phyloP scores from a whole-genome alignment of 1,284 basidiomycete genomes.

The Abortiporus biennis region DNA sequence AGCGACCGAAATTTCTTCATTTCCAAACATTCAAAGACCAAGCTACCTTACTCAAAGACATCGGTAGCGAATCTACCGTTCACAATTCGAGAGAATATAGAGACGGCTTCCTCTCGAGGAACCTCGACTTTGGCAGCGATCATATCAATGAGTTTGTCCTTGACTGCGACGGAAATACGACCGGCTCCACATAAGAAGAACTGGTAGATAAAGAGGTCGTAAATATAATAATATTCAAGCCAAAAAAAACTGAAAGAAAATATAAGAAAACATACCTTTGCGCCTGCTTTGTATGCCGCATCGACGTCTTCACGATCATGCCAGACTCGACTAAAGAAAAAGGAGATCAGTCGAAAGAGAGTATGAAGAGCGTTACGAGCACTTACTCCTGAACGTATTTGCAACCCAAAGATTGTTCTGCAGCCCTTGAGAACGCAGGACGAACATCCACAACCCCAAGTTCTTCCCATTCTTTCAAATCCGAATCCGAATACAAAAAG shows the following conservation, averaged over 20 bases:
- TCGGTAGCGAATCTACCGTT: constrained; percentile 37
- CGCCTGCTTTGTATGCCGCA: constrained; percentile 28
- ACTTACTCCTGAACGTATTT: constrained; percentile 48
- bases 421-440: constrained; percentile 38
- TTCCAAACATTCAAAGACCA: background rate
- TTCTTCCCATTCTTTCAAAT: constrained; percentile 37
- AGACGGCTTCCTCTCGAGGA: constrained; percentile 23
- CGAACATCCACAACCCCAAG: constrained; percentile 42
- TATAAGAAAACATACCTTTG: constrained; percentile 36
- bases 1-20: no score
- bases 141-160: constrained; percentile 29
- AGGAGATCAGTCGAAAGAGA: background rate
- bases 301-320: constrained; percentile 33
- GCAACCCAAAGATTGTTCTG: constrained; percentile 33
- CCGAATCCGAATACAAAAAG: constrained; percentile 36
- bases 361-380: background rate
- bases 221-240: background rate
- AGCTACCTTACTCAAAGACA: constrained; percentile 34
- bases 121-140: constrained; percentile 25
- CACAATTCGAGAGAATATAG: constrained; percentile 27
- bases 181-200: constrained; percentile 45
- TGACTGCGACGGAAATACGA: constrained; percentile 33
- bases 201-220: constrained; percentile 16
- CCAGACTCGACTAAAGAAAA: constrained; percentile 34
- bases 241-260: background rate